Conservation (phyloP, 352 stramenopile genomes). For the Phytophthora cactorum region DNA sequence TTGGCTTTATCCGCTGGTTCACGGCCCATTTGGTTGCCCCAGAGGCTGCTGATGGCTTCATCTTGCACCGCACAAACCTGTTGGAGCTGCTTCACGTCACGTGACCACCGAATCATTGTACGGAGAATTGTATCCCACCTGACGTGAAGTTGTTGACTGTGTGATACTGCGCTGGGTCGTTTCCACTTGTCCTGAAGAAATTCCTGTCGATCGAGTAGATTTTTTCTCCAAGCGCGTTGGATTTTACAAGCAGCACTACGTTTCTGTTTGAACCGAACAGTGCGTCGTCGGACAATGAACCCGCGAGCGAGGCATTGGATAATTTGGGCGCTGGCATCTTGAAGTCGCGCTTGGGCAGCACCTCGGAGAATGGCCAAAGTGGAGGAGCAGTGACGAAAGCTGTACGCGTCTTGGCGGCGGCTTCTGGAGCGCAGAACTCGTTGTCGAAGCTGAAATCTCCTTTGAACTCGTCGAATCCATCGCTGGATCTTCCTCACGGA, state of each 20-base stretch:
- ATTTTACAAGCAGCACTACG: constrained; percentile 24
- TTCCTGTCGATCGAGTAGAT: constrained; percentile 1
- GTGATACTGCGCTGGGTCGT: neutral
- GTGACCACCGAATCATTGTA: constrained; percentile 22
- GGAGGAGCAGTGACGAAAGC: constrained; percentile 36
- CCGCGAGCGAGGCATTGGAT: constrained; percentile 36
- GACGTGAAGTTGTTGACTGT: neutral
- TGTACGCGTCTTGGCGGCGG: constrained; percentile 25
- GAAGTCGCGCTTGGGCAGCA: neutral
- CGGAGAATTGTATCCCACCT: constrained; percentile 15
- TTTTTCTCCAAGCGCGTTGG: constrained; percentile 34
- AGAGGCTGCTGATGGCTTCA: constrained; percentile 32
- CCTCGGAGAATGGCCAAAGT: neutral
- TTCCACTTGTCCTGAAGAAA: constrained; percentile 16
- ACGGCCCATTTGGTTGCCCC: constrained; percentile 11
- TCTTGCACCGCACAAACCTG: constrained; percentile 57
- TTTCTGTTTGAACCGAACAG: constrained; percentile 13
- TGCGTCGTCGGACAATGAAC: constrained; percentile 23
- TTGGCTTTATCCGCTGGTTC: constrained; percentile 1
- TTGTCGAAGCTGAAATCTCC: constrained; percentile 11
- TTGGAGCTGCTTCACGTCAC: constrained; percentile 53
- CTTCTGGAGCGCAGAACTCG: constrained; percentile 16
- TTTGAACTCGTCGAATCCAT: constrained; percentile 29
- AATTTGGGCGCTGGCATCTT: constrained; percentile 19
- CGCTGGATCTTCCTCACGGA: constrained; percentile 57